phyloP scores from a whole-genome alignment of 179 eudicot genomes.

The Nepenthes alata region DNA sequence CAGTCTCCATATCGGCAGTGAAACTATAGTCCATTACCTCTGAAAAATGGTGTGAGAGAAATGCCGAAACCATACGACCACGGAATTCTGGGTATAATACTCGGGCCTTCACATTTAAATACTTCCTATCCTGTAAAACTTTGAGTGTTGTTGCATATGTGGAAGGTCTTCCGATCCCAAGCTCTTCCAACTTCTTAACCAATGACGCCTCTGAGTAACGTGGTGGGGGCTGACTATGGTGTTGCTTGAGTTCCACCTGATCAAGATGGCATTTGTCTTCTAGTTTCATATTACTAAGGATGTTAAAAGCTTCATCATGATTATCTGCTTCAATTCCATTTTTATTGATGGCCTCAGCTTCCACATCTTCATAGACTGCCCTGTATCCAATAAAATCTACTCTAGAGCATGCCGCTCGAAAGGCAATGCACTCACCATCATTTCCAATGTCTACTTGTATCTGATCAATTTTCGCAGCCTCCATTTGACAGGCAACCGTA shows the following conservation, averaged over 20 bases:
- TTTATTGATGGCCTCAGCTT: conserved; percentile 38
- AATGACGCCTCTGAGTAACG: conserved; percentile 81
- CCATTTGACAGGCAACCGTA: conserved; percentile 95
- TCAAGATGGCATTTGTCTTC: conserved; percentile 46
- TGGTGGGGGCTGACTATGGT: conserved; percentile 72
- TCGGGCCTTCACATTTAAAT: conserved; percentile 51
- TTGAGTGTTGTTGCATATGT: conserved; percentile 79
- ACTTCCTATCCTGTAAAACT: conserved; percentile 83
- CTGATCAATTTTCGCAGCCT: conserved; percentile 47
- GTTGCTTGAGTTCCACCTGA: conserved; percentile 54
- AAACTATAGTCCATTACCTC: conserved; percentile 92
- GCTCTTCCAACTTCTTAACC: conserved; percentile 86
- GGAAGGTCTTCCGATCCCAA: conserved; percentile 97
- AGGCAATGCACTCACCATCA: conserved; percentile 28
- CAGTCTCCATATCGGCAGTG: conserved; percentile 93
- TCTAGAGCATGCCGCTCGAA: conserved; percentile 59
- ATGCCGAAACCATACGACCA: conserved; percentile 96
- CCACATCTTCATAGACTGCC: conserved; percentile 59
- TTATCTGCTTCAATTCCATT: conserved; percentile 33
- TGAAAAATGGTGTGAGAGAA: conserved; percentile 68
- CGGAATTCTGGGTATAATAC: conserved; percentile 79
- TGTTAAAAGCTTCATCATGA: conserved; percentile 27
- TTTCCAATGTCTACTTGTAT: conserved; percentile 68
- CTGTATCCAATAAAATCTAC: conserved; percentile 62
- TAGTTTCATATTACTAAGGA: conserved; percentile 36